Conservation (phyloP, 2,329 filamentous ascomycete species). For the Cryphonectria parasitica region DNA sequence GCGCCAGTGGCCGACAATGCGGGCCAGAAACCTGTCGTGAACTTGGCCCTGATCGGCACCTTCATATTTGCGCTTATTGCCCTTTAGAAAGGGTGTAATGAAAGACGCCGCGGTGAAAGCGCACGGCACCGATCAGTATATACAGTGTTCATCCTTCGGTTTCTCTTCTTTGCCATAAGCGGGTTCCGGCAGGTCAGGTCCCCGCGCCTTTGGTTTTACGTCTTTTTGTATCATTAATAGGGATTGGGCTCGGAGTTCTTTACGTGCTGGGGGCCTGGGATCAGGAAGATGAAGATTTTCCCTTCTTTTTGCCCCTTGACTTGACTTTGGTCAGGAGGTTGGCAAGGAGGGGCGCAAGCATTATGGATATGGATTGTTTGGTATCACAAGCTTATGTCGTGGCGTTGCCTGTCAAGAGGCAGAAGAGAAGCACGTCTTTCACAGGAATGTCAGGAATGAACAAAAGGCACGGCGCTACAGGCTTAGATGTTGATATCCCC, state of each 20-base stretch:
- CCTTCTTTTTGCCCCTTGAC: not conserved
- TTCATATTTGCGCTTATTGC: constrained; percentile 29
- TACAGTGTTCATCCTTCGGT: not conserved
- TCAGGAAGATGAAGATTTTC: not conserved
- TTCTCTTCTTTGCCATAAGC: not conserved
- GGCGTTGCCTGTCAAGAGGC: not conserved
- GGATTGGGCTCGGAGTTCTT: constrained; percentile 2
- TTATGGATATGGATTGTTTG: constrained; percentile 2
- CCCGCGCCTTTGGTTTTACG: not conserved
- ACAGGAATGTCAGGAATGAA: not conserved
- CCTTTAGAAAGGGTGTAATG: constrained; percentile 5
- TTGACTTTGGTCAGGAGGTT: not conserved
- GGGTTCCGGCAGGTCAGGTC: not conserved
- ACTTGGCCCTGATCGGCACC: constrained; percentile 30
- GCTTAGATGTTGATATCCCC: not conserved
- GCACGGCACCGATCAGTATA: not conserved
- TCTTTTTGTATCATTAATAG: not conserved
- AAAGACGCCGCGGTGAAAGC: not conserved
- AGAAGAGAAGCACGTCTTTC: not conserved
- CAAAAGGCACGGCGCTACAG: not conserved
- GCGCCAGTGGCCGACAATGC: constrained; percentile 32
- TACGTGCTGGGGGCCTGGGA: not conserved
- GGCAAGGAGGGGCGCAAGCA: not conserved
- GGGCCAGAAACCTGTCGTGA: constrained; percentile 30
- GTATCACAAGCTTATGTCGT: not conserved